Conservation (phyloP, 768 basidiomycete genomes). For the Tylopilus rubrobrunneus region DNA sequence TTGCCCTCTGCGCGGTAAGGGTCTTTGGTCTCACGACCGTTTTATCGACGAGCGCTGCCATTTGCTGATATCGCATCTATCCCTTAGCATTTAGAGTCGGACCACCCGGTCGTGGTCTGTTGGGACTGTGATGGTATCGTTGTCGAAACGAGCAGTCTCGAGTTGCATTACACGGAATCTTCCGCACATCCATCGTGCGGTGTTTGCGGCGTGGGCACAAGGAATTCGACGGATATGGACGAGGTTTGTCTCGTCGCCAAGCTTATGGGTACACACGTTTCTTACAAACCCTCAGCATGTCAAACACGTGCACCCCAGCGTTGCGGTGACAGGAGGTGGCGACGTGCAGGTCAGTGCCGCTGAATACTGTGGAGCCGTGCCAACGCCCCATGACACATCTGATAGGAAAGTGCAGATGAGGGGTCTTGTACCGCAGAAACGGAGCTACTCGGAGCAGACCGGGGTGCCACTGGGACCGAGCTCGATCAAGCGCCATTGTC, state of each 20-base stretch:
- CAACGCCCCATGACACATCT: constrained; percentile 1
- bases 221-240: constrained; percentile 11
- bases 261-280: not conserved
- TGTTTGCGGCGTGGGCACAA: constrained; percentile 17
- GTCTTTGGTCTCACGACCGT: not conserved
- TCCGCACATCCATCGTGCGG: constrained; percentile 20
- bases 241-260: constrained; percentile 15
- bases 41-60: not conserved
- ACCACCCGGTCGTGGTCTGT: constrained; percentile 25
- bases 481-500: not conserved
- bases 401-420: constrained; percentile 2
- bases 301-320: constrained; percentile 9
- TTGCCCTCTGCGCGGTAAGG: constrained; percentile 21
- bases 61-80: not conserved
- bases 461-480: not conserved
- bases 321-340: not conserved
- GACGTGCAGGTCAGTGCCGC: constrained; percentile 3
- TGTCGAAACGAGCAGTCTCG: constrained; percentile 18
- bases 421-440: not conserved
- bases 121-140: constrained; percentile 29
- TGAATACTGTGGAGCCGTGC: not conserved
- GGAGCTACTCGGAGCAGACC: not conserved
- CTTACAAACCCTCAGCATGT: constrained; percentile 21
- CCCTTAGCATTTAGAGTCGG: constrained; percentile 20
- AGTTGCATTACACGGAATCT: constrained; percentile 22